phyloP scores from a whole-genome alignment of 2,329 filamentous ascomycete genomes.

The Fusarium dimerum region DNA sequence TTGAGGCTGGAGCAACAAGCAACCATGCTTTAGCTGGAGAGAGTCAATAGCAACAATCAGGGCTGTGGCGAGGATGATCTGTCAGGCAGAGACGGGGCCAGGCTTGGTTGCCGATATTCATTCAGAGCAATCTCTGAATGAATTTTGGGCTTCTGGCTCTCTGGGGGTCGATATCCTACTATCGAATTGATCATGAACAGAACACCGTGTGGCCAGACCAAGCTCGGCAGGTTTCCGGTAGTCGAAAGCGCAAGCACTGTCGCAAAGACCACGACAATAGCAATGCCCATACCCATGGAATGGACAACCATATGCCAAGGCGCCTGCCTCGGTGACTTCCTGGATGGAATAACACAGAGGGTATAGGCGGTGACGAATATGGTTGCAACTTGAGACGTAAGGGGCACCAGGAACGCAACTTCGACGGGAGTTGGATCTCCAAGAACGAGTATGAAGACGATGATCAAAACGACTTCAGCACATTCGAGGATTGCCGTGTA shows the following conservation, averaged over 20 bases:
- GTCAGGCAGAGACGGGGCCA: neutral
- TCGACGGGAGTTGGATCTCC: neutral
- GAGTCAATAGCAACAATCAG: neutral
- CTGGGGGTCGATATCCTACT: neutral
- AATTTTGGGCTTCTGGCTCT: neutral
- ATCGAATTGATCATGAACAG: conserved; percentile 4
- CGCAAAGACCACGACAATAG: neutral
- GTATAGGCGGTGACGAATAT: neutral
- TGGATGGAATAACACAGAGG: neutral
- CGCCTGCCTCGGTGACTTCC: neutral
- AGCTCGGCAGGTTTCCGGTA: neutral
- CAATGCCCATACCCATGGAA: neutral
- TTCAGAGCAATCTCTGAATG: conserved; percentile 1
- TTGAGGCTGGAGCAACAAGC: neutral
- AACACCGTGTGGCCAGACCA: neutral
- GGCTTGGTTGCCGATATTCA: neutral
- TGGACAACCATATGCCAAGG: neutral
- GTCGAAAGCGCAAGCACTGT: neutral
- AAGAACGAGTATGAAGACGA: neutral
- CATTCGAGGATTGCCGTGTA: neutral
- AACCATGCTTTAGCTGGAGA: neutral
- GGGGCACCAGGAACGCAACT: neutral
- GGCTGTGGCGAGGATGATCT: neutral
- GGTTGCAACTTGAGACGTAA: neutral
- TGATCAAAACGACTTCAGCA: neutral